Percentiles rank a stretch among this genome's conserved stretches.
Conservation (phyloP, 2,329 filamentous ascomycete species). For the Chrysoporthe puriensis region DNA sequence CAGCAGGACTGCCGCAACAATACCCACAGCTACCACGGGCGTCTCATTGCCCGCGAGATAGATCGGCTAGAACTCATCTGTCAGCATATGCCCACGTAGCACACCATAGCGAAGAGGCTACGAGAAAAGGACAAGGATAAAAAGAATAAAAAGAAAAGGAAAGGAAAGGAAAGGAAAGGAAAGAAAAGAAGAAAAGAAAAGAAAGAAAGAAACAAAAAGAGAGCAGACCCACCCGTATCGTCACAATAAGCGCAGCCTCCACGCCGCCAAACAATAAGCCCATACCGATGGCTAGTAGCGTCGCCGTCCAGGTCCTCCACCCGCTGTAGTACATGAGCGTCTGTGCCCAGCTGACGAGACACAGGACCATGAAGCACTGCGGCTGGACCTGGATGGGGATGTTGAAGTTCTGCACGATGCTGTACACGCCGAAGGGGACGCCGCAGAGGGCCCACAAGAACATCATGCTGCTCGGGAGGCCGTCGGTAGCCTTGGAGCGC, state of each 20-base stretch:
- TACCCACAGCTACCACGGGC: conserved; percentile 59
- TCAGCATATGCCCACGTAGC: not conserved
- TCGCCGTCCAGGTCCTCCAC: conserved; percentile 52
- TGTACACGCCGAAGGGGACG: conserved; percentile 46
- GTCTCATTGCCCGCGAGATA: conserved; percentile 57
- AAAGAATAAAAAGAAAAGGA: no score
- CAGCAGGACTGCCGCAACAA: conserved; percentile 61
- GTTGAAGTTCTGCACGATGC: conserved; percentile 46
- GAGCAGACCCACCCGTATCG: conserved; percentile 49
- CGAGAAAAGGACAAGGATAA: no score
- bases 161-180: no score
- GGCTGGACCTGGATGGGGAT: conserved; percentile 49
- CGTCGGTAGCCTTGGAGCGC: conserved; percentile 62
- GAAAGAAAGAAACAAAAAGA: no score
- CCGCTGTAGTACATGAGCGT: conserved; percentile 45
- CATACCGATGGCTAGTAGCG: conserved; percentile 44
- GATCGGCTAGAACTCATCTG: conserved; percentile 46
- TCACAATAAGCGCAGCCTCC: conserved; percentile 60
- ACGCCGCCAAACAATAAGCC: conserved; percentile 53
- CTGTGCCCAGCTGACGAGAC: conserved; percentile 45
- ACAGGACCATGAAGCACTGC: conserved; percentile 45
- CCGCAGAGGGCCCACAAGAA: conserved; percentile 64
- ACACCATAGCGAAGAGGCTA: not conserved
- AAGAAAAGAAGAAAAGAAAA: no score
- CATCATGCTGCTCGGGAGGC: conserved; percentile 63